Percentiles rank a stretch among this genome's conserved stretches.
Evolutionary conservation across 257 asterid genomes (phyloP).

Genomic region (Capsicum baccatum): DNA sequence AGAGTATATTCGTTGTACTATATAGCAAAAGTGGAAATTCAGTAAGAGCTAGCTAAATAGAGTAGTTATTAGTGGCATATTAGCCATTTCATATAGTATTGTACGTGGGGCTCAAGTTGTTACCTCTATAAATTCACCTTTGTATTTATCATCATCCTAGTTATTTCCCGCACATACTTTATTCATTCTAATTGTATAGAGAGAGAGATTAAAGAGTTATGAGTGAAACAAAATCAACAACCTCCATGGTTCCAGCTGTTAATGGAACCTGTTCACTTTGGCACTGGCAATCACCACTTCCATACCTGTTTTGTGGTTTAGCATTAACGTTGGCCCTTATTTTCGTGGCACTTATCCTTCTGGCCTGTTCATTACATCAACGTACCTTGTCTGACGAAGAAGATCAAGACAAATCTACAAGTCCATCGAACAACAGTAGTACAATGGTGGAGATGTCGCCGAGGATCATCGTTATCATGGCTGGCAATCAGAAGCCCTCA

Average conservation of each 20-base stretch:
- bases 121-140: not conserved
- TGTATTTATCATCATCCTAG: not conserved
- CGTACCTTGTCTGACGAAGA: not conserved
- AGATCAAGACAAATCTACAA: constrained; percentile 22
- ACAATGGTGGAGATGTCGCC: constrained; percentile 21
- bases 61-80: not conserved
- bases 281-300: constrained; percentile 30
- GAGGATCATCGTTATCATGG: constrained; percentile 27
- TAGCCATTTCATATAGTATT: not conserved
- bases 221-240: not conserved
- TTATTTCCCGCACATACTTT: not conserved
- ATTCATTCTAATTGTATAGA: not conserved
- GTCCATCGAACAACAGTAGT: not conserved
- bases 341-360: constrained; percentile 24
- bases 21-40: not conserved
- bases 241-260: not conserved
- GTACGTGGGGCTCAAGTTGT: not conserved
- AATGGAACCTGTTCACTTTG: not conserved
- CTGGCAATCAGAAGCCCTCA: constrained; percentile 28
- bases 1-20: not conserved
- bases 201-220: not conserved
- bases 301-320: constrained; percentile 24
- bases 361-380: not conserved
- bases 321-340: not conserved
- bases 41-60: not conserved